Percentiles rank a stretch among this genome's conserved stretches.
Conservation (phyloP, 1,284 basidiomycete genomes). For the Ganoderma resinaceum region DNA sequence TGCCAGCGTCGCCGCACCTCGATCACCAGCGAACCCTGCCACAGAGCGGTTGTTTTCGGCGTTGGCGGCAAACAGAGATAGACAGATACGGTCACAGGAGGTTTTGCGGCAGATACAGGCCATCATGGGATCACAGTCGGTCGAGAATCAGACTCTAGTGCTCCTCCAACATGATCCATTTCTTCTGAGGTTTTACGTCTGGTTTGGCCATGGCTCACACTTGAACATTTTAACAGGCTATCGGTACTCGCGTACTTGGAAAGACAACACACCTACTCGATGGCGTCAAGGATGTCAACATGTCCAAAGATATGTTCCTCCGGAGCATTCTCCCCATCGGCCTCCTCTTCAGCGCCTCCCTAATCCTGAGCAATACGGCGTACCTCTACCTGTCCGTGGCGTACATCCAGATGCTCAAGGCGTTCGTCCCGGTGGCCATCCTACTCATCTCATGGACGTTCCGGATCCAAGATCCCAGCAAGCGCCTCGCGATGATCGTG, state of each 20-base stretch:
- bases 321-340: constrained; percentile 95
- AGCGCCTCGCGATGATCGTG: constrained; percentile 85
- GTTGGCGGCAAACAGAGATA: not conserved
- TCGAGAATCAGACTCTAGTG: not conserved
- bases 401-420: constrained; percentile 99
- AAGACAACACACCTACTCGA: constrained; percentile 92
- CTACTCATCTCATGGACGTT: constrained; percentile 93
- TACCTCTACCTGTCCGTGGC: constrained; percentile 92
- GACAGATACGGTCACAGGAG: not conserved
- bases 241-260: constrained; percentile 90
- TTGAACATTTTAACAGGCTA: constrained; percentile 56
- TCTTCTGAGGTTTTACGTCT: not conserved
- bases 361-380: constrained; percentile 94
- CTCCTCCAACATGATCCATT: not conserved
- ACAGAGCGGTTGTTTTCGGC: not conserved
- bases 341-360: constrained; percentile 88
- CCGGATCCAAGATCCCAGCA: constrained; percentile 89
- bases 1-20: not conserved
- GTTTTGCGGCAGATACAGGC: not conserved
- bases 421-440: constrained; percentile 96
- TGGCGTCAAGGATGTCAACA: constrained; percentile 86
- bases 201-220: not conserved
- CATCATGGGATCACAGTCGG: not conserved
- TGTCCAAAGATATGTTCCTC: constrained; percentile 85
- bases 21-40: not conserved